phyloP scores from a whole-genome alignment of 2,329 filamentous ascomycete species.

The Lecanicillium sp. region DNA sequence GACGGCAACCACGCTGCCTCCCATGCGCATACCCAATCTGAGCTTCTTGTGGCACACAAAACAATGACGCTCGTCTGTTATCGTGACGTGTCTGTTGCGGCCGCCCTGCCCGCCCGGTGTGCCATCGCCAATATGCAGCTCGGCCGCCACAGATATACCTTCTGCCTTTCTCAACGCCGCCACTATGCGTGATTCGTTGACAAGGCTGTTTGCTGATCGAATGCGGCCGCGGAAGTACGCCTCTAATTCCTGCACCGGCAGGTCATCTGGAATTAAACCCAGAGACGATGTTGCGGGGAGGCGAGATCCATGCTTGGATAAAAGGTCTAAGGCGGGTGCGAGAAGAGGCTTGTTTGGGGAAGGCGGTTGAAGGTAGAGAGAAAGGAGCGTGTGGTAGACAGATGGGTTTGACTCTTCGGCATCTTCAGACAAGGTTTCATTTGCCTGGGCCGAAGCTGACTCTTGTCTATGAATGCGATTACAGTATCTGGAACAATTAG shows the following conservation, averaged over 20 bases:
- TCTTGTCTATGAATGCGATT: conserved; percentile 69
- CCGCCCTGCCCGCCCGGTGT: conserved; percentile 42
- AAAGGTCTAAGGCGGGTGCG: conserved; percentile 71
- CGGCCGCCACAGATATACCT: conserved; percentile 67
- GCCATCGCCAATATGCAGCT: conserved; percentile 64
- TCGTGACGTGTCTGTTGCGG: conserved; percentile 59
- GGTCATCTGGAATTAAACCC: conserved; percentile 70
- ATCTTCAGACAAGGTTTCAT: conserved; percentile 22
- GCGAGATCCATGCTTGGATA: conserved; percentile 88
- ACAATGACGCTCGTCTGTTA: conserved; percentile 83
- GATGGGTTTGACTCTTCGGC: conserved; percentile 54
- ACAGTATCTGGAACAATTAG: conserved; percentile 58
- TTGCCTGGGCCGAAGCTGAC: conserved; percentile 28
- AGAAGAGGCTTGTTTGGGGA: conserved; percentile 64
- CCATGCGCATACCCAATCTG: conserved; percentile 75
- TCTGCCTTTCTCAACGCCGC: conserved; percentile 70
- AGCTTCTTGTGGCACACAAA: conserved; percentile 89
- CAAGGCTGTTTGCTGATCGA: conserved; percentile 70
- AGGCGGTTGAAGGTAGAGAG: conserved; percentile 79
- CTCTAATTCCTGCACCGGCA: conserved; percentile 72
- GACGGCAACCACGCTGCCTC: conserved; percentile 84
- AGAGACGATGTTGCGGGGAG: conserved; percentile 82
- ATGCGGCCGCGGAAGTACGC: conserved; percentile 91
- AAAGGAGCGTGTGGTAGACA: conserved; percentile 86
- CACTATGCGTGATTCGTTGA: conserved; percentile 74